Conservation (phyloP, 2,329 filamentous ascomycete genomes). For the Verticillium nubilum region DNA sequence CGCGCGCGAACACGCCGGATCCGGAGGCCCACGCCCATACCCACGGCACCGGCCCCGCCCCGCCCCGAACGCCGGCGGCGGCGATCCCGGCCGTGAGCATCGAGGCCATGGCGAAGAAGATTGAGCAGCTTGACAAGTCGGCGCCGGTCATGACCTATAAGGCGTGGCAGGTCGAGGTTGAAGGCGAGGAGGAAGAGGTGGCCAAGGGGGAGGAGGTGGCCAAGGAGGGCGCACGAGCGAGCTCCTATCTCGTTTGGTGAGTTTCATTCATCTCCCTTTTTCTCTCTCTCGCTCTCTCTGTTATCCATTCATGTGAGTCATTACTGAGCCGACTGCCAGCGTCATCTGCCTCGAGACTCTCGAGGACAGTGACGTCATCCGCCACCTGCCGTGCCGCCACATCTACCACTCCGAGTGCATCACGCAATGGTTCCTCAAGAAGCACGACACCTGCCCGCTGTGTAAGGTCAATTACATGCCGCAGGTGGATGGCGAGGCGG, state of each 20-base stretch:
- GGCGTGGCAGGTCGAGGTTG: background rate
- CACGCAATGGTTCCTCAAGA: slow-evolving; percentile 10
- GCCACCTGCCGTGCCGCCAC: slow-evolving; percentile 11
- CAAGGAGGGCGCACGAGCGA: background rate
- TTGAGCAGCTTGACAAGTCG: background rate
- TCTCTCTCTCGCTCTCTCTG: background rate
- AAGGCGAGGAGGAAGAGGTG: background rate
- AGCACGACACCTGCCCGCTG: slow-evolving; percentile 14
- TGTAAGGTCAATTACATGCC: slow-evolving; percentile 7
- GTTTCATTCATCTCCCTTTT: background rate
- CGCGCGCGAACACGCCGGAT: background rate
- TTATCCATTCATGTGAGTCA: background rate
- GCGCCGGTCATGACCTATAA: background rate
- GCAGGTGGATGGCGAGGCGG: background rate
- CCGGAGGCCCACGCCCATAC: background rate
- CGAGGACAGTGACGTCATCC: slow-evolving; percentile 9
- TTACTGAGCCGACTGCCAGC: slow-evolving; percentile 4
- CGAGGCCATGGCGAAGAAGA: background rate
- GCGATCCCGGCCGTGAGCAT: background rate
- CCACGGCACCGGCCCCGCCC: background rate
- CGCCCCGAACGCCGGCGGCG: background rate
- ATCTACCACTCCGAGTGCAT: slow-evolving; percentile 14
- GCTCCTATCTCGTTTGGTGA: background rate
- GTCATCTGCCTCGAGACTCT: slow-evolving; percentile 14
- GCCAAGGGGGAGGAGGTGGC: background rate